A percentile compares a stretch with the other conserved stretches of the same genome.
Conservation (phyloP, 257 asterid genomes). For the Forsythia viridissima region DNA sequence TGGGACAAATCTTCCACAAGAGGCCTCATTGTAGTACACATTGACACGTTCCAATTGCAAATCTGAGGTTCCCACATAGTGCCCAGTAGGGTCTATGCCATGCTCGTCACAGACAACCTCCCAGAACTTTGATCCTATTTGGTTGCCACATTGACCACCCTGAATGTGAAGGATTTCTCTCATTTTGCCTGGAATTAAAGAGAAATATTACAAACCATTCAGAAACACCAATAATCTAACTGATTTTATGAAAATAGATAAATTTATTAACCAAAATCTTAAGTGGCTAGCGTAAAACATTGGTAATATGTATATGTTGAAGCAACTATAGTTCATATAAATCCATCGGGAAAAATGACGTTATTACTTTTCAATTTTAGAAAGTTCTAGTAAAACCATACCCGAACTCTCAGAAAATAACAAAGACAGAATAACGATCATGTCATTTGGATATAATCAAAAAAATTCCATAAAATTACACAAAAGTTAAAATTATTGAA, state of each 20-base stretch:
- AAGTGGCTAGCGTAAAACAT: too few species aligned
- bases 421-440: too few species aligned
- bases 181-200: constrained; percentile 50
- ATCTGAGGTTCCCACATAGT: constrained; percentile 81
- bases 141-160: constrained; percentile 93
- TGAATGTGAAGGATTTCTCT: constrained; percentile 94
- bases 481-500: too few species aligned
- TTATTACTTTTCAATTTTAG: too few species aligned
- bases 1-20: constrained; percentile 91
- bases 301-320: too few species aligned
- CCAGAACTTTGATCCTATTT: constrained; percentile 91
- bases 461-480: too few species aligned
- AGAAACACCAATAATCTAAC: constrained; percentile 9
- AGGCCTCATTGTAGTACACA: constrained; percentile 85
- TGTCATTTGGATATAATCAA: too few species aligned
- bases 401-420: too few species aligned
- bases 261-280: too few species aligned
- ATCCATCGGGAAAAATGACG: too few species aligned
- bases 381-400: too few species aligned
- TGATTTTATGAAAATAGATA: background rate
- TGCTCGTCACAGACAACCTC: constrained; percentile 92
- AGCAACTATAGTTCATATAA: too few species aligned
- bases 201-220: background rate
- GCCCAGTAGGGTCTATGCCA: constrained; percentile 84
- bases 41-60: constrained; percentile 88